A percentile compares a stretch with the other conserved stretches of the same genome.
Evolutionary conservation across 2,329 filamentous ascomycete species (phyloP).

Genomic region (Fusarium sp.): DNA sequence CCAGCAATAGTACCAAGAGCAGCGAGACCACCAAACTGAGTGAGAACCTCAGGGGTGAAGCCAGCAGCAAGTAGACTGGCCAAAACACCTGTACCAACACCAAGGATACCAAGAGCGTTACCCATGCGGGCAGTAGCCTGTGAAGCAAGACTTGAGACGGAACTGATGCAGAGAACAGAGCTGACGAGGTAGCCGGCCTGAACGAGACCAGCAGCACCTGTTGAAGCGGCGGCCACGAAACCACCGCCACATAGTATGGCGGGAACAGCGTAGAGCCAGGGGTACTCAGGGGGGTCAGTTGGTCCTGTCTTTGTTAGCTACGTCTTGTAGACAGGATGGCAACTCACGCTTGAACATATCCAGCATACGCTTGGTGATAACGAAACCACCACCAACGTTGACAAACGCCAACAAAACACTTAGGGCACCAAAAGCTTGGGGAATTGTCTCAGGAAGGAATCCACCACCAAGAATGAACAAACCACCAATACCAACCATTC

Average conservation of each 20-base stretch:
- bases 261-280: slow-evolving; percentile 86
- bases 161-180: slow-evolving; percentile 86
- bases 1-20: slow-evolving; percentile 75
- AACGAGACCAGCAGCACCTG: slow-evolving; percentile 84
- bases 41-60: slow-evolving; percentile 80
- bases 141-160: slow-evolving; percentile 83
- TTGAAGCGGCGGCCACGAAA: slow-evolving; percentile 81
- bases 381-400: slow-evolving; percentile 89
- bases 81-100: slow-evolving; percentile 84
- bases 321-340: no score
- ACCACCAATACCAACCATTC: slow-evolving; percentile 90
- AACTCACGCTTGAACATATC: slow-evolving; percentile 84
- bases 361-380: slow-evolving; percentile 93
- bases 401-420: slow-evolving; percentile 89
- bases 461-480: slow-evolving; percentile 91
- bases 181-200: slow-evolving; percentile 90
- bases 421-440: slow-evolving; percentile 80
- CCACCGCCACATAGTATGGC: slow-evolving; percentile 83
- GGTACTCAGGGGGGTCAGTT: slow-evolving; percentile 88
- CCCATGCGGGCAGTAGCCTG: slow-evolving; percentile 86
- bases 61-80: slow-evolving; percentile 85
- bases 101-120: slow-evolving; percentile 87
- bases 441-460: slow-evolving; percentile 79
- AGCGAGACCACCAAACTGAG: slow-evolving; percentile 83
- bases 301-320: slow-evolving; percentile 63